phyloP scores from a whole-genome alignment of 805 yeast species.

The Kurtzmaniella cleridarum region DNA sequence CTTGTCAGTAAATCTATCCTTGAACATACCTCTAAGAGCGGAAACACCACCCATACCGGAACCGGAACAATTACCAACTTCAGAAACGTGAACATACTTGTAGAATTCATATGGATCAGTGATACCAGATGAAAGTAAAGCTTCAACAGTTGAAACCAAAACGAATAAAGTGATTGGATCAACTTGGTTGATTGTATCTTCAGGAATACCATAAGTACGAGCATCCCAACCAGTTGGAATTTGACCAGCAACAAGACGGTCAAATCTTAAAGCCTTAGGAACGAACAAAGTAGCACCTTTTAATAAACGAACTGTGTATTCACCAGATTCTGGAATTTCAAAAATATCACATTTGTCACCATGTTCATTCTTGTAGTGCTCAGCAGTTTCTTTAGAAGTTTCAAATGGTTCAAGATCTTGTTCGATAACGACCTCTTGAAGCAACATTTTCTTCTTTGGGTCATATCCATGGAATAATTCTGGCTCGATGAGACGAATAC shows the following conservation, averaged over 20 bases:
- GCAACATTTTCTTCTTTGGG: constrained; percentile 86
- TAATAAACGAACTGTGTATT: constrained; percentile 81
- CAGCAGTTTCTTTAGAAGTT: constrained; percentile 91
- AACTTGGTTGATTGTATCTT: constrained; percentile 88
- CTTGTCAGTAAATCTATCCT: constrained; percentile 84
- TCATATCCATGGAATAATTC: constrained; percentile 91
- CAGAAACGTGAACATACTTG: constrained; percentile 96
- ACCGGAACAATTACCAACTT: constrained; percentile 98
- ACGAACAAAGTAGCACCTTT: constrained; percentile 89
- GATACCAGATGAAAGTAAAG: constrained; percentile 88
- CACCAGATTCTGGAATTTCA: constrained; percentile 84
- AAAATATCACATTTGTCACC: constrained; percentile 91
- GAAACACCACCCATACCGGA: constrained; percentile 99
- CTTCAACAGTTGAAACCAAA: constrained; percentile 92
- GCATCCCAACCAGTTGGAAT: constrained; percentile 99
- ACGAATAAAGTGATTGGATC: constrained; percentile 93
- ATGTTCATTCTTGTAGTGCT: constrained; percentile 88
- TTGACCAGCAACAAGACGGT: constrained; percentile 85
- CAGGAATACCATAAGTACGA: constrained; percentile 87
- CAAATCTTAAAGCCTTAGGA: constrained; percentile 81
- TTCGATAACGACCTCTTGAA: constrained; percentile 95
- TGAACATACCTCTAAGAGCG: constrained; percentile 97
- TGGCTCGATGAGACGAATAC: constrained; percentile 95
- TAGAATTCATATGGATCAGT: constrained; percentile 98
- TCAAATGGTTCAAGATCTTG: constrained; percentile 96